Evolutionary conservation across 495 filamentous ascomycete species (phyloP), one percentile per base, ranked within the genome.

Genomic region (Neurospora sp.): DNA sequence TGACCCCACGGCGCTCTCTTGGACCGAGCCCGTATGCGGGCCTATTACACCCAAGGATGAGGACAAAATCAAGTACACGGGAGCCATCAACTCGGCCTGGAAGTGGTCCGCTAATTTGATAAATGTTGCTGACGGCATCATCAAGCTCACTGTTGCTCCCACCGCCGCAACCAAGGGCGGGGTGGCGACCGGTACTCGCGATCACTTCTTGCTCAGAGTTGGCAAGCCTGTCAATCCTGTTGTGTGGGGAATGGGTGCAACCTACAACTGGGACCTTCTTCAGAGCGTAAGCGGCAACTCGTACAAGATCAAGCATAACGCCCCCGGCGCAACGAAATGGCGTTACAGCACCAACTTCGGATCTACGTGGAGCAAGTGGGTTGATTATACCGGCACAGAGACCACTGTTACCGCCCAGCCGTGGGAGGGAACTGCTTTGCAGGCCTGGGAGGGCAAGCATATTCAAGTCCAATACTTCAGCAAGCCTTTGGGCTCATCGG

Each of bases 381-480:
- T 79, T 14, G 73, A 82, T 7, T 93, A 92, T 77, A 73, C 71
- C n/a, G 84, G 85, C 27, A 77, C 75, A 18, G 86, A 87, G 40
- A 79, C 80, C 7, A 83, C n/a, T 23, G 41, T 82, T 16, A 78
- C 80, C 31, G 81, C 86, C 71, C 76, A 71, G 71, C 20, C 12
- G 78, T 92, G 91, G 91, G 83, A 83, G 2, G 91, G 91, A 14
- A 90, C 89, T 1, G 84, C 88, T 37, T 75, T 82, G 2, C 91
- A 93, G 78, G 79, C 78, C 37, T 93, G 91, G 91, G 72, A 84
- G 9, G 91, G 89, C 42, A 87, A 91, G 69, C 91, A 93, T 75
- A 80, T 92, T 11, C 84, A 86, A 4, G 87, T 91, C 37, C 89
- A 92, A 74, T 93, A 93, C 78, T 93, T 86, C 87, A 90, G 85